phyloP scores from a whole-genome alignment of 306 rosid genomes.

The Dryas octopetala region DNA sequence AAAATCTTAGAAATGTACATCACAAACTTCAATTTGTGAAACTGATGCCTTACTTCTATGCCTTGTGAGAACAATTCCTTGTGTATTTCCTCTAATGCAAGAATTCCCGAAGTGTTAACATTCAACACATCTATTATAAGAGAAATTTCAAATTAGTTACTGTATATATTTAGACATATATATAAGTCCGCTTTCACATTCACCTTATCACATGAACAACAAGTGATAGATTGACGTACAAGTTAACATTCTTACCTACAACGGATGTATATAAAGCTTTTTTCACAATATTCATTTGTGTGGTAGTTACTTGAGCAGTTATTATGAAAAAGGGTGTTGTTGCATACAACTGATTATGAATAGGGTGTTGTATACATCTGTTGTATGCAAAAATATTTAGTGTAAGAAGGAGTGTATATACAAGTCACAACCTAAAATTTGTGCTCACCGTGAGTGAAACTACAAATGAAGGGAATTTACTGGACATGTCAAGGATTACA shows the following conservation, averaged over 20 bases:
- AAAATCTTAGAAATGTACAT: not conserved
- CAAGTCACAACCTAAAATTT: too few species aligned
- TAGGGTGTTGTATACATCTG: too few species aligned
- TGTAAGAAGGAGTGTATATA: too few species aligned
- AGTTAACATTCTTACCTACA: too few species aligned
- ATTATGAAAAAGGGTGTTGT: too few species aligned
- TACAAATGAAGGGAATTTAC: constrained; percentile 42
- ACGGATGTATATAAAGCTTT: too few species aligned
- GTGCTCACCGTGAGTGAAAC: too few species aligned
- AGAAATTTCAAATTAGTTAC: not conserved
- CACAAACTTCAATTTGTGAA: not conserved
- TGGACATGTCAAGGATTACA: constrained; percentile 70
- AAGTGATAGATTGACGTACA: not conserved
- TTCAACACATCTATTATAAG: constrained; percentile 55
- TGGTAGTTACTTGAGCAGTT: too few species aligned
- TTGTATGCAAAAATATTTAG: too few species aligned
- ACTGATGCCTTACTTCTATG: constrained; percentile 40
- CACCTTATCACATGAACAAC: not conserved
- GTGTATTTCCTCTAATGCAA: constrained; percentile 69
- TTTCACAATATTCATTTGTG: too few species aligned
- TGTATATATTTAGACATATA: not conserved
- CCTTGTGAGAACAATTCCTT: constrained; percentile 51
- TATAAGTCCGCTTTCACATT: not conserved
- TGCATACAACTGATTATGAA: too few species aligned
- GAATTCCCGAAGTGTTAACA: constrained; percentile 79